Evolutionary conservation across 2,329 filamentous ascomycete species (phyloP), one percentile per base, ranked within the genome.

Genomic region (Dryadomyces quercivorus): DNA sequence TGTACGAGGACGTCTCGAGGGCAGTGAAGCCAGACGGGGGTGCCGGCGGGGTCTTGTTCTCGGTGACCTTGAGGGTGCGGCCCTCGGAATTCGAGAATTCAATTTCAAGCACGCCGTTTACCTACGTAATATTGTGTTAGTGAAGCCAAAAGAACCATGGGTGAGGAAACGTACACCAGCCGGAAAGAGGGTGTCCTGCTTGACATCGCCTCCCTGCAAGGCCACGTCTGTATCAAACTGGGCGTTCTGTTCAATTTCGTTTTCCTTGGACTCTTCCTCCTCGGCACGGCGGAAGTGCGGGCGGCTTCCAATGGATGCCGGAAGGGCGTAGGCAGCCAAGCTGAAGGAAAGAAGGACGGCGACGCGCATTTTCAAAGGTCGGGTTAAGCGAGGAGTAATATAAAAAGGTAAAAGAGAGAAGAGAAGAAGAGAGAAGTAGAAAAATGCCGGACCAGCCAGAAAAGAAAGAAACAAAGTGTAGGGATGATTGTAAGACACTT

Each of bases 1-100:
- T 60, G 59, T 66, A 72, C 2, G 69, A 69, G 26, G 63, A 60
- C 5, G 67, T 62, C 57, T 72, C 70, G n/a, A 70, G 59, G 6
- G 64, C 63, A 12, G 61, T 58, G 59, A 72, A 72, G 15, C 70
- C 70, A 2, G 62, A 53, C 0, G 69, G 70, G 1, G 56, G 15
- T 1, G 69, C 53, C 2, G 64, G 55, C 0, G 69, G 69, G 7
- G 59, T 63, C 18, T 58, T 59, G 62, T 71, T 71, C 58, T 70
- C 67, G 31, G 63, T 66, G 52, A 71, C 69, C 43, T 62, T 65
- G 9, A 71, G 61, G n/a, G 59, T 63, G n/a, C 65, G 63, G 43
- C 59, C 66, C 7, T 61, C 59, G 1, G 62, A 47, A 56, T 68
- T 68, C 55, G 69, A 63, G 60, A 72, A 69, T 59, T 72, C 70